Conservation (phyloP, 108 stramenopile species). For the Conticribra weissflogii region DNA sequence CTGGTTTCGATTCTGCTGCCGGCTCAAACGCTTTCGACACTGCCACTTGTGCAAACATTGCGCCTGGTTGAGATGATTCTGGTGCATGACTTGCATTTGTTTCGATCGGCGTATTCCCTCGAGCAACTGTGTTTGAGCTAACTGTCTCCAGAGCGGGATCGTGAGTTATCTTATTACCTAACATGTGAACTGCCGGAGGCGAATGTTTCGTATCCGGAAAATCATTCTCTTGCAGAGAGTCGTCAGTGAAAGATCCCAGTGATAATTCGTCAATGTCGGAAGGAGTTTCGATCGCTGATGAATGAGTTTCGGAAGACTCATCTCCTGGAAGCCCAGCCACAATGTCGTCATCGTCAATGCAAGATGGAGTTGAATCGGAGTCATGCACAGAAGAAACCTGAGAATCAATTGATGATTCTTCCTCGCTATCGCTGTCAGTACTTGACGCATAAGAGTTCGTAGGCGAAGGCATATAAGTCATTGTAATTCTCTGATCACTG, state of each 20-base stretch:
- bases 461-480: background rate
- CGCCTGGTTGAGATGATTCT: no score
- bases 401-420: conserved; percentile 32
- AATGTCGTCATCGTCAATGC: background rate
- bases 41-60: no score
- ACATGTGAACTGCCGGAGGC: background rate
- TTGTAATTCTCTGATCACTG: background rate
- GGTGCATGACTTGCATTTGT: no score
- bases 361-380: background rate
- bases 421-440: conserved; percentile 17
- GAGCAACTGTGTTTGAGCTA: no score
- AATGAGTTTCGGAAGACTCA: conserved; percentile 27
- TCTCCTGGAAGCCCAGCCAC: background rate
- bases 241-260: conserved; percentile 46
- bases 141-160: no score
- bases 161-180: conserved; percentile 19
- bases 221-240: conserved; percentile 9
- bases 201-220: background rate
- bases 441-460: background rate
- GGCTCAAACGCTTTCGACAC: no score
- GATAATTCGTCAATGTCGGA: conserved; percentile 44
- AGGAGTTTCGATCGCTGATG: conserved; percentile 50
- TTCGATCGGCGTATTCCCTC: no score
- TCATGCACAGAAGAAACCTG: conserved; percentile 21
- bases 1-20: background rate